A percentile compares a stretch with the other conserved stretches of the same genome.
These are phyloP conservation scores for Starmerella gropengiesseri DNA, from an alignment of 805 yeast species.

Conservation along the genomic window DNA sequence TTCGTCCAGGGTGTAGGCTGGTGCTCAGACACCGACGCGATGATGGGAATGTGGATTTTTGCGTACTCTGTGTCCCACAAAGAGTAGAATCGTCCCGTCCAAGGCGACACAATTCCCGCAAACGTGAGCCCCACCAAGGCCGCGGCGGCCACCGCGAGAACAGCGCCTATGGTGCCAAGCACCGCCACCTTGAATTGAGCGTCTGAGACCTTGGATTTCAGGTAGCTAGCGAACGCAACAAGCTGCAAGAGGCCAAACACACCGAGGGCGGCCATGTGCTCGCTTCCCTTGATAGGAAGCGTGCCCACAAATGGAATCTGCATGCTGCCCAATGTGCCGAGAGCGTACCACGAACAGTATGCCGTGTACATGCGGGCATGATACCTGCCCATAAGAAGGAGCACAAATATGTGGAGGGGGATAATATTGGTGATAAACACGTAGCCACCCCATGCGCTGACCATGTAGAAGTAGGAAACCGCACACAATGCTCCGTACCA, in stretches of 20 bases:
- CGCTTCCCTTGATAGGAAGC: constrained; percentile 91
- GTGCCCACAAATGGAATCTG: constrained; percentile 98
- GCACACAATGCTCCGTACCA: constrained; percentile 78
- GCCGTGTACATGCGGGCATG: constrained; percentile 72
- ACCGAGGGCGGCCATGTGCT: constrained; percentile 97
- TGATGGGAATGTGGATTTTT: constrained; percentile 93
- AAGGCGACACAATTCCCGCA: constrained; percentile 91
- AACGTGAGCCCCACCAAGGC: constrained; percentile 74
- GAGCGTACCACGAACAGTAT: constrained; percentile 91
- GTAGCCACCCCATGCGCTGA: constrained; percentile 99
- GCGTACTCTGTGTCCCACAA: constrained; percentile 98
- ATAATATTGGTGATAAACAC: constrained; percentile 96
- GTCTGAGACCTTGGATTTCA: constrained; percentile 61
- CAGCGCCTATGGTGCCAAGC: constrained; percentile 43
- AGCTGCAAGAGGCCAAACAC: constrained; percentile 91
- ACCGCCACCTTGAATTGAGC: constrained; percentile 49
- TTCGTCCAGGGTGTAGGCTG: constrained; percentile 99
- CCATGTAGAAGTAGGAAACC: constrained; percentile 92
- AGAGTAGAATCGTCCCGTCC: constrained; percentile 99
- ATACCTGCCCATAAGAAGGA: constrained; percentile 90
- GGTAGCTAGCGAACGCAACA: constrained; percentile 73
- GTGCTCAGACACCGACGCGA: constrained; percentile 97
- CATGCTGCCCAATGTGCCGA: constrained; percentile 98
- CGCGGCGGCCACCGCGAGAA: constrained; percentile 52
- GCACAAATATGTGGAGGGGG: constrained; percentile 86